Evolutionary conservation across 345 rosid species (phyloP).

Genomic region (Nasturtium officinale): DNA sequence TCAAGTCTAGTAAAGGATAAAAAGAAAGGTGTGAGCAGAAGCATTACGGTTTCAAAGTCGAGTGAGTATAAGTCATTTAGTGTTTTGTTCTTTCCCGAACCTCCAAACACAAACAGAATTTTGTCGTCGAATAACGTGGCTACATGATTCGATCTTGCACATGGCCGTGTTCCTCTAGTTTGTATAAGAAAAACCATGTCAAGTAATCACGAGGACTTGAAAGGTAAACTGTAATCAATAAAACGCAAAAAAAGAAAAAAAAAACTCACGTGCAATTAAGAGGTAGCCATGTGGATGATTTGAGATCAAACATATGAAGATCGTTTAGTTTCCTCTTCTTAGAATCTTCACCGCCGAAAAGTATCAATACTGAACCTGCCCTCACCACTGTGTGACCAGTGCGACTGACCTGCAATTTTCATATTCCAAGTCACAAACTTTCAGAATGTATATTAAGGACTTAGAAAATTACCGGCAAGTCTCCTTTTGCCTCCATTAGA

Average conservation of each 20-base stretch:
- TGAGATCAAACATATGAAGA: constrained; percentile 93
- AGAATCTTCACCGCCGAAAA: constrained; percentile 93
- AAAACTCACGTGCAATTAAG: constrained; percentile 90
- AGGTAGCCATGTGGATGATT: constrained; percentile 95
- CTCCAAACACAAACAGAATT: constrained; percentile 81
- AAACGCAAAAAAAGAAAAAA: not conserved
- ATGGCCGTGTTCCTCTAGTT: constrained; percentile 83
- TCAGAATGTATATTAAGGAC: not conserved
- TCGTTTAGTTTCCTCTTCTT: constrained; percentile 91
- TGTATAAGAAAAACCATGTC: not conserved
- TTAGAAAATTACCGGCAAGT: constrained; percentile 64
- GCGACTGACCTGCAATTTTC: constrained; percentile 73
- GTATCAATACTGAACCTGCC: constrained; percentile 75
- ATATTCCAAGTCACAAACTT: constrained; percentile 2
- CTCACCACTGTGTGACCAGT: constrained; percentile 88
- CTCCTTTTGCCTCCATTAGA: constrained; percentile 92
- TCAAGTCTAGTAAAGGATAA: not conserved
- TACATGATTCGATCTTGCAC: constrained; percentile 85
- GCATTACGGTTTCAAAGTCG: constrained; percentile 87
- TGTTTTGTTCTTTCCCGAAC: constrained; percentile 76
- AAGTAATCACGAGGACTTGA: constrained; percentile 8
- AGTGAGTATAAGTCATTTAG: constrained; percentile 92
- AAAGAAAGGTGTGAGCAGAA: not conserved
- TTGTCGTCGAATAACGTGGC: constrained; percentile 87
- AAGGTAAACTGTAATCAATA: constrained; percentile 1